phyloP scores from a whole-genome alignment of 1,284 basidiomycete genomes.

The Moesziomyces parantarcticus region DNA sequence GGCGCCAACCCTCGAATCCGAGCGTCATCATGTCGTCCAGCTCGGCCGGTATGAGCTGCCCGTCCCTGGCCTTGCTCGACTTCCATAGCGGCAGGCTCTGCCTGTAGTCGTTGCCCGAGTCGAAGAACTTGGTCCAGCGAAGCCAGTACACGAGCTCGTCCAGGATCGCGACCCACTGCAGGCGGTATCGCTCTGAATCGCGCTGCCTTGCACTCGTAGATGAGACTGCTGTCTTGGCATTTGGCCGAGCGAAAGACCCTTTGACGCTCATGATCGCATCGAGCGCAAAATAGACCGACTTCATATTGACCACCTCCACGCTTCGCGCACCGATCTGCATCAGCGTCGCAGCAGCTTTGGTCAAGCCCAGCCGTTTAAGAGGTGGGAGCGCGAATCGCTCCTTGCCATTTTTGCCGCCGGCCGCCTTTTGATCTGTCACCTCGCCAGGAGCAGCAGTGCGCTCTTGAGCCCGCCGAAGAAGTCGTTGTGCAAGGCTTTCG shows the following conservation, averaged over 20 bases:
- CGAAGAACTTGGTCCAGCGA: constrained; percentile 38
- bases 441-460: neutral
- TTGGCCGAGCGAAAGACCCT: neutral
- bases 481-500: constrained; percentile 19
- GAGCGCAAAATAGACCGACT: constrained; percentile 20
- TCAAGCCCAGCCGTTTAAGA: constrained; percentile 3
- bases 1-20: constrained; percentile 2
- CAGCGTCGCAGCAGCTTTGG: constrained; percentile 15
- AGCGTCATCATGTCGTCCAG: constrained; percentile 22
- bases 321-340: constrained; percentile 16
- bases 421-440: neutral
- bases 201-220: neutral
- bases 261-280: constrained; percentile 3
- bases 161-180: constrained; percentile 19
- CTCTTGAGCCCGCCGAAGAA: constrained; percentile 3
- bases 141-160: constrained; percentile 32
- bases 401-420: neutral
- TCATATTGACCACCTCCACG: constrained; percentile 30
- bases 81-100: constrained; percentile 32
- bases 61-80: constrained; percentile 7
- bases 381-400: neutral
- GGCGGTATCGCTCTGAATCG: constrained; percentile 4
- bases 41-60: constrained; percentile 22
- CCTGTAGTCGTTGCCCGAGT: constrained; percentile 34
- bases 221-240: neutral